Evolutionary conservation across 1,284 basidiomycete genomes (phyloP), one percentile per base, ranked within the genome.

Genomic region (Malassezia caprae): DNA sequence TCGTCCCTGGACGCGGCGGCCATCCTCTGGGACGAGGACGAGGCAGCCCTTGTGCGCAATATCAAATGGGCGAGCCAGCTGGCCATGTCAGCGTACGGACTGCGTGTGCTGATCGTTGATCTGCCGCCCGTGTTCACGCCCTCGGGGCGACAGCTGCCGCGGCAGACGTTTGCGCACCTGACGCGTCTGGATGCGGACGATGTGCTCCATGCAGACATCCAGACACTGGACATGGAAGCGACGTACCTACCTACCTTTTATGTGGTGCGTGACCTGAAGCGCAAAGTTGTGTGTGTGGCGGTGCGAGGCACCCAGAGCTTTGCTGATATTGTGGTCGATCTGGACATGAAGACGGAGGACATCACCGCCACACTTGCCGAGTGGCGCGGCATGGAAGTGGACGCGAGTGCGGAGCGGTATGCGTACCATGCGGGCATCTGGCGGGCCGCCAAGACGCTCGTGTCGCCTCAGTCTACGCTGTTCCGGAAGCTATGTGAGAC

Each of bases 41-140:
- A 59, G 11, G 53, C 51, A 19, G 60, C 58, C 23, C 49, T 71
- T 21, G 61, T 72, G 5, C 58, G 60, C 23, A 73, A 64, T 8
- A 64, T 73, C 59, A 69, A 69, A 45, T 72, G 71, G 69, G 69
- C 68, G 15, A 61, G 64, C n/a, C 64, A 67, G n/a, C 60, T 73
- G 24, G 67, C 71, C 13, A 69, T 73, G 48, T 69, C 67, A 4
- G 69, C 71, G 1, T 65, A 64, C 23, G 60, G 60, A 6, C 47
- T 65, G 44, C 62, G 59, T 35, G 57, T 65, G 15, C 35, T 61
- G 15, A 58, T 63, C 31, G 55, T 65, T 3, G 71, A 72, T 39
- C 51, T 72, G 34, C 71, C 71, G 13, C 68, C 68, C 0, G 64
- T 66, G 0, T 73, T 73, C 39, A 73, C 71, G 13, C 71, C 71